Conservation (phyloP, 495 filamentous ascomycete species). For the Penicillium ochrochloron region DNA sequence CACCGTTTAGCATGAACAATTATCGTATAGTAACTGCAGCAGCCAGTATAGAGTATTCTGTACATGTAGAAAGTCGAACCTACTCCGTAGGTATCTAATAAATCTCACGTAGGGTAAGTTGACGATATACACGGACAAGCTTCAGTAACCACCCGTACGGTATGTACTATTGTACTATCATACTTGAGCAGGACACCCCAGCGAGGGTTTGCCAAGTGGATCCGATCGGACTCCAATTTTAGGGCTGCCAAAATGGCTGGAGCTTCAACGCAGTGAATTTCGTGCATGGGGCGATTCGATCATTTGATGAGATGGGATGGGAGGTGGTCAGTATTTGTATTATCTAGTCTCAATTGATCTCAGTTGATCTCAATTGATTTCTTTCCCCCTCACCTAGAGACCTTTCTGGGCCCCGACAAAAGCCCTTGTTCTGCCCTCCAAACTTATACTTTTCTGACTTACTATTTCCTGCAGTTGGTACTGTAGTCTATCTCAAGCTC, state of each 20-base stretch:
- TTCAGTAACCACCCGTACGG: neutral
- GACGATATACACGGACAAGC: neutral
- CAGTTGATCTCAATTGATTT: neutral
- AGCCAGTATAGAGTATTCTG: neutral
- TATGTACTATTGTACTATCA: neutral
- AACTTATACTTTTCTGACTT: neutral
- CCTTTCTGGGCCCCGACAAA: too few species aligned
- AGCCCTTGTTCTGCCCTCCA: too few species aligned
- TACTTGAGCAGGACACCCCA: neutral
- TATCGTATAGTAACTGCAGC: neutral
- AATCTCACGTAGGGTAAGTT: neutral
- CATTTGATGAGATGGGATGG: neutral
- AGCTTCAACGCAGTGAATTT: neutral
- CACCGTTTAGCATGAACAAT: neutral
- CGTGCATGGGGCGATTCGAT: neutral
- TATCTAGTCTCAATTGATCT: neutral
- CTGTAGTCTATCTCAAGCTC: neutral
- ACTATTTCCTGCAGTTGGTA: neutral
- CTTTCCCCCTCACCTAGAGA: neutral
- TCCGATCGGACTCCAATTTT: conserved; percentile 12
- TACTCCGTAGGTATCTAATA: neutral
- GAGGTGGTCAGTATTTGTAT: neutral
- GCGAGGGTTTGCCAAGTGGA: conserved; percentile 7
- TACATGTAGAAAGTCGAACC: neutral
- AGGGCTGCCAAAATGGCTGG: conserved; percentile 8